Conservation (phyloP, 805 yeast species). For the Barnettozyma pratensis region DNA sequence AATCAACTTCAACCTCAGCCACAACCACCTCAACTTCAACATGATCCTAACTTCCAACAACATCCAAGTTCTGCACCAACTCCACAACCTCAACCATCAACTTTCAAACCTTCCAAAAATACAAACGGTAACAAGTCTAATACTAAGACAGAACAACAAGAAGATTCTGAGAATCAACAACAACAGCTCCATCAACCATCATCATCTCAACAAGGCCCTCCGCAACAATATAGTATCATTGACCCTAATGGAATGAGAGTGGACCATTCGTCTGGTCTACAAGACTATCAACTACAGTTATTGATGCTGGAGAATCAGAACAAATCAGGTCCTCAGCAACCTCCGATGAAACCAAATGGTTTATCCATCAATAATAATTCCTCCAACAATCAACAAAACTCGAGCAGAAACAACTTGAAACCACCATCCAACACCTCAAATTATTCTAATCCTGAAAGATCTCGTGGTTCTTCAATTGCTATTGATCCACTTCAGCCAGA, state of each 20-base stretch:
- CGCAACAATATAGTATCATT: background rate
- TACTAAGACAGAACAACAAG: background rate
- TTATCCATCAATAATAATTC: no score
- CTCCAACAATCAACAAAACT: background rate
- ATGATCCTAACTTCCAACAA: conserved; percentile 1
- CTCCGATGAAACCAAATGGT: background rate
- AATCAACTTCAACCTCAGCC: conserved; percentile 1
- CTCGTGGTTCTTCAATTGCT: conserved; percentile 15
- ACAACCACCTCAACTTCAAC: conserved; percentile 4
- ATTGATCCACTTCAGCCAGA: conserved; percentile 26
- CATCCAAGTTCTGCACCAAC: background rate
- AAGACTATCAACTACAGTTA: conserved; percentile 78
- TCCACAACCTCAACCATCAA: background rate
- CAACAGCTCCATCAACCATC: conserved; percentile 2
- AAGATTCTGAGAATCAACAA: background rate
- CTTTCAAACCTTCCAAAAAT: background rate
- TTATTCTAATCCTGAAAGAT: background rate
- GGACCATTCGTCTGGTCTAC: conserved; percentile 45
- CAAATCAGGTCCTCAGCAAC: conserved; percentile 28
- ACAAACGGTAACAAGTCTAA: background rate
- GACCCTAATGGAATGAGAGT: conserved; percentile 16
- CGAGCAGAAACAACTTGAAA: background rate
- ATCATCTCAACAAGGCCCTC: background rate
- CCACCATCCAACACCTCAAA: background rate
- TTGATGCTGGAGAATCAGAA: conserved; percentile 73